Evolutionary conservation across 108 stramenopile species (phyloP), one percentile per base, ranked within the genome.

Genomic region (Mediolabrus comicus): DNA sequence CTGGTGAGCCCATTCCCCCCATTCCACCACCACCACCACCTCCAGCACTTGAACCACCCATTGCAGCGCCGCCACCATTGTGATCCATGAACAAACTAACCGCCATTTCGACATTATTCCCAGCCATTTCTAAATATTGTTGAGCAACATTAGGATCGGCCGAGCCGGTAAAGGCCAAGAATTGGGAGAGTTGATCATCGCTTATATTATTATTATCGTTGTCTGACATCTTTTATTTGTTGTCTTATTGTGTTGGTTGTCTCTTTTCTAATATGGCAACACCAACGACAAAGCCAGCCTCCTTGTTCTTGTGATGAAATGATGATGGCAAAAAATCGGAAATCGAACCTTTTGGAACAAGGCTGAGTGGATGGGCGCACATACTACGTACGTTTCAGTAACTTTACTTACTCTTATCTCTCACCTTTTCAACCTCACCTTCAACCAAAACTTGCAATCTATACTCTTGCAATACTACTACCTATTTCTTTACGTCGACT

Each of bases 51-150:
- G 59, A 73, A 2, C 80, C 83, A 49, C 77, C 79, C n/a, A n/a
- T n/a, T n/a, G 41, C n/a, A 41, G 41, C 2, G 16, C 72, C 75
- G 3, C 73, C 74, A 13, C 61, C 59, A 59, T 74, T 61, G 55
- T 89, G 84, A 29, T 92, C 90, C 80, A 92, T 71, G 59, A 71
- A 95, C 14, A 95, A 56, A 27, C 81, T 65, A 25, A 95, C 86
- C 27, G 93, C 93, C 24, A 61, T 85, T 75, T 95, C 89, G 12
- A 95, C 38, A 41, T 90, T 65, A 0, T 74, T 74, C n/a, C 81
- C 86, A 19, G 83, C 76, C 93, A 95, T 95, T 86, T 95, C 93
- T 49, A 95, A 70, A 66, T 95, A 95, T 53, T 67, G 81, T 10
- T 16, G 59, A 3, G 93, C 90, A 12, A 68, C 72, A 3, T 68